Percentiles rank a stretch among this genome's conserved stretches.
Evolutionary conservation across 768 basidiomycete genomes (phyloP).

Genomic region (Podaxis sp.): DNA sequence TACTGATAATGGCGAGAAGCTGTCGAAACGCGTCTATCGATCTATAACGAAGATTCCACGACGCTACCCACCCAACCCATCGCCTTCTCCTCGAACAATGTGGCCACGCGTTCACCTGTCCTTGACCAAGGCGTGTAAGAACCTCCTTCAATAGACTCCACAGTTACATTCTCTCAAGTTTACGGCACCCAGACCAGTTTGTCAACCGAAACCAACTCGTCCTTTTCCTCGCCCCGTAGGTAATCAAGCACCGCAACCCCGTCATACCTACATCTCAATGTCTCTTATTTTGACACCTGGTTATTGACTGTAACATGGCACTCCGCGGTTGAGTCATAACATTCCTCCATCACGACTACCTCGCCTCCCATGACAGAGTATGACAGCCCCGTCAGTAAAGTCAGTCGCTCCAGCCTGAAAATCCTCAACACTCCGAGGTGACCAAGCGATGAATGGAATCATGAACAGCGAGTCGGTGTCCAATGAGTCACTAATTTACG

Average conservation of each 20-base stretch:
- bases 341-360: not conserved
- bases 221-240: not conserved
- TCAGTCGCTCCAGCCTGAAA: not conserved
- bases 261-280: not conserved
- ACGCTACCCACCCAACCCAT: conserved; percentile 3
- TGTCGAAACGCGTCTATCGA: not conserved
- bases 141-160: conserved; percentile 2
- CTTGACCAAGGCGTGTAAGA: not conserved
- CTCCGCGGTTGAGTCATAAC: not conserved
- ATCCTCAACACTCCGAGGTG: not conserved
- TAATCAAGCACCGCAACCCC: conserved; percentile 1
- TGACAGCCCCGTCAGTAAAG: not conserved
- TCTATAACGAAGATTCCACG: not conserved
- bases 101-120: not conserved
- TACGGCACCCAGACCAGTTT: not conserved
- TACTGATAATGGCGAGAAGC: not conserved
- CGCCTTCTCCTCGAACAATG: not conserved
- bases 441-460: not conserved
- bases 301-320: not conserved
- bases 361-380: not conserved
- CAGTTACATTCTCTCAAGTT: not conserved
- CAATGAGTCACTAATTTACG: not conserved
- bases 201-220: not conserved
- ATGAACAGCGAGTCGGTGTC: not conserved
- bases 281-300: not conserved